A percentile compares a stretch with the other conserved stretches of the same genome.
Evolutionary conservation across 1,284 basidiomycete genomes (phyloP).

Genomic region (Leccinum colubrinum): DNA sequence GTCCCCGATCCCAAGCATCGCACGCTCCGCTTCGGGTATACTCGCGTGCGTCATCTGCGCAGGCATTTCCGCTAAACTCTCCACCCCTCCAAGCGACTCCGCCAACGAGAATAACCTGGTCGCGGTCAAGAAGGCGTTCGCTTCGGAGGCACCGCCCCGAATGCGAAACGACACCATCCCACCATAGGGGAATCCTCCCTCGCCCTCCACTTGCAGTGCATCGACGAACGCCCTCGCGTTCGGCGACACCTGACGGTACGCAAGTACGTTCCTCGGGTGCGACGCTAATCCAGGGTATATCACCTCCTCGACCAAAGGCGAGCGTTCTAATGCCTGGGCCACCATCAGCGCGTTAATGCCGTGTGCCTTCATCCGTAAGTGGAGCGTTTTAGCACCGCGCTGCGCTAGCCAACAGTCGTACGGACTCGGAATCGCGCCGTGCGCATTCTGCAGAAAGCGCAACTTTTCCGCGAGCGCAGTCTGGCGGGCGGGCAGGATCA

Average conservation of each 20-base stretch:
- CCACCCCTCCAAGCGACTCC: slow-evolving; percentile 90
- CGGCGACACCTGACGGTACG: slow-evolving; percentile 62
- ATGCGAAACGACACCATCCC: slow-evolving; percentile 84
- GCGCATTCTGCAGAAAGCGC: slow-evolving; percentile 91
- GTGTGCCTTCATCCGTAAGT: slow-evolving; percentile 85
- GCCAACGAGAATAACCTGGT: slow-evolving; percentile 82
- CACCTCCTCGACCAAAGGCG: slow-evolving; percentile 69
- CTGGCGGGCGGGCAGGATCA: slow-evolving; percentile 67
- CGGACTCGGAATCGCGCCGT: slow-evolving; percentile 85
- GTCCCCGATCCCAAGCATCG: slow-evolving; percentile 74
- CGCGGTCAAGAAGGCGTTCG: slow-evolving; percentile 70
- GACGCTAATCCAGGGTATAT: slow-evolving; percentile 82
- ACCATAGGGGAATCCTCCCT: slow-evolving; percentile 75
- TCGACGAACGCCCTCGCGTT: slow-evolving; percentile 72
- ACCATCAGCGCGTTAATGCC: slow-evolving; percentile 82
- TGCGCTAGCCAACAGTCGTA: slow-evolving; percentile 93
- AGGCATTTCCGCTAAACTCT: slow-evolving; percentile 85
- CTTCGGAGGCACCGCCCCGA: slow-evolving; percentile 49
- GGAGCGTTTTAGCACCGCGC: slow-evolving; percentile 89
- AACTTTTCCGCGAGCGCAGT: slow-evolving; percentile 49
- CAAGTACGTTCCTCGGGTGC: slow-evolving; percentile 60
- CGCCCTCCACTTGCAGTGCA: slow-evolving; percentile 34
- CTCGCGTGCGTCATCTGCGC: slow-evolving; percentile 84
- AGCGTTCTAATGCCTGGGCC: slow-evolving; percentile 61
- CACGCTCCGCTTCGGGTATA: slow-evolving; percentile 72